Conservation (phyloP, 176 grass and related monocot genomes). For the Lolium perenne region DNA sequence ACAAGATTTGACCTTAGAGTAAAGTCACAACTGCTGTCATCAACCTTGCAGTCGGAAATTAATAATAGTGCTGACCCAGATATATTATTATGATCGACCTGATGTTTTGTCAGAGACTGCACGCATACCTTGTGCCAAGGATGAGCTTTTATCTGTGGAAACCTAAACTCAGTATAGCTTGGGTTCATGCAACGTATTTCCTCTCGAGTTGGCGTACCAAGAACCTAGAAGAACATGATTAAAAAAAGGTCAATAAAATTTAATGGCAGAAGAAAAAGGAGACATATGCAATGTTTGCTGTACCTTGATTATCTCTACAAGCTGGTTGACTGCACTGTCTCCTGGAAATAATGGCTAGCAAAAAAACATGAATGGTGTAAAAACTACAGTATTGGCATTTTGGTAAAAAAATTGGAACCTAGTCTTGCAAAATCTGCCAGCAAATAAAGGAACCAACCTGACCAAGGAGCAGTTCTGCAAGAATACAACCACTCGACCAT, state of each 20-base stretch:
- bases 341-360: slow-evolving; percentile 70
- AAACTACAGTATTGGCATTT: slow-evolving; percentile 16
- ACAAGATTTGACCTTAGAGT: slow-evolving; percentile 7
- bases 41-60: not conserved
- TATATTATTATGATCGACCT: slow-evolving; percentile 3
- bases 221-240: slow-evolving; percentile 57
- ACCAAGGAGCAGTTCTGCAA: slow-evolving; percentile 74
- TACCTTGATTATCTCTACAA: slow-evolving; percentile 78
- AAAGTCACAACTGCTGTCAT: not conserved
- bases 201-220: slow-evolving; percentile 77
- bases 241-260: slow-evolving; percentile 21
- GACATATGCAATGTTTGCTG: not conserved
- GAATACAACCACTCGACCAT: slow-evolving; percentile 77
- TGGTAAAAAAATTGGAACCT: slow-evolving; percentile 17
- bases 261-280: slow-evolving; percentile 6
- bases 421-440: not conserved
- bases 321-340: slow-evolving; percentile 65
- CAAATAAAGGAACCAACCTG: slow-evolving; percentile 50
- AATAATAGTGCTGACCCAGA: not conserved
- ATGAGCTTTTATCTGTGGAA: slow-evolving; percentile 79
- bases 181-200: slow-evolving; percentile 86
- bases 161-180: slow-evolving; percentile 75
- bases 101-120: not conserved
- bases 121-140: slow-evolving; percentile 74
- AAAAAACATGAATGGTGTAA: slow-evolving; percentile 29